These are phyloP conservation scores for Solanum piurae DNA, from an alignment of 257 asterid species.

Conservation along the genomic window DNA sequence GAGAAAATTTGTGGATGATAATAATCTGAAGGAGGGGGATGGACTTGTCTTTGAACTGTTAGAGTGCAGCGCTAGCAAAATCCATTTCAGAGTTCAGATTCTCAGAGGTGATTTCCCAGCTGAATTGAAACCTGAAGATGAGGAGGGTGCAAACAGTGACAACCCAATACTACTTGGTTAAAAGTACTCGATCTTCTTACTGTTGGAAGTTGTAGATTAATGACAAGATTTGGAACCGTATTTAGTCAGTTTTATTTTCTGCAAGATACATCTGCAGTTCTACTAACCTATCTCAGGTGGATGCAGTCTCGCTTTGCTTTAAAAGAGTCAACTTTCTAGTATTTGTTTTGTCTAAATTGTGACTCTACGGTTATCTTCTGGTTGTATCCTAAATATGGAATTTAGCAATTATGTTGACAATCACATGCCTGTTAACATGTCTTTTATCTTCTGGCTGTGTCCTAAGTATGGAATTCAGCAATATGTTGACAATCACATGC, in stretches of 20 bases:
- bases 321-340: background rate
- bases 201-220: background rate
- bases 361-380: background rate
- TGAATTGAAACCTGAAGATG: conserved; percentile 1
- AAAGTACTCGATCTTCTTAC: background rate
- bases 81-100: conserved; percentile 24
- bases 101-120: conserved; percentile 12
- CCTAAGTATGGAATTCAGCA: background rate
- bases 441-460: background rate
- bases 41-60: conserved; percentile 42
- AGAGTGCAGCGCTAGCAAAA: background rate
- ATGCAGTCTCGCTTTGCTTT: background rate
- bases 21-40: conserved; percentile 30
- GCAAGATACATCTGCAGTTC: background rate
- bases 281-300: background rate
- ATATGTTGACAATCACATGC: background rate
- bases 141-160: background rate
- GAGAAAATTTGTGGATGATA: conserved; percentile 25
- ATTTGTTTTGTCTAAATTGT: background rate
- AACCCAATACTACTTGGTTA: background rate
- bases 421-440: background rate
- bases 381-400: background rate
- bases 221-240: background rate
- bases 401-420: background rate
- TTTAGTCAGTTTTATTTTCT: background rate